Percentiles rank a stretch among this genome's conserved stretches.
These are phyloP conservation scores for Euphorbia tirucalli DNA, from an alignment of 345 rosid genomes.

Conservation along the genomic window DNA sequence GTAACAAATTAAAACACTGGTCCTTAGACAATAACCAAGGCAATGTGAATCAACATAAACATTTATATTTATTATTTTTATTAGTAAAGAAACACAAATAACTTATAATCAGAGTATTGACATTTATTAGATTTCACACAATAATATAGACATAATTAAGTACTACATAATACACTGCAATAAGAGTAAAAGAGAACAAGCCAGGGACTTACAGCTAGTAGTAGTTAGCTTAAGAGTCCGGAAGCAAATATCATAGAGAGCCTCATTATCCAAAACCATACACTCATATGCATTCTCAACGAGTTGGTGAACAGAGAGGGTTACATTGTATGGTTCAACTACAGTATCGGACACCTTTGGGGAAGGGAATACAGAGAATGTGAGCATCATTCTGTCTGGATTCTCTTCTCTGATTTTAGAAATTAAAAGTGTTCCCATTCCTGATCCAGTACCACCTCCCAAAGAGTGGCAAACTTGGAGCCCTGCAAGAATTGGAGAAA, in stretches of 20 bases:
- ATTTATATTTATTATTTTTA: too few relatives aligned
- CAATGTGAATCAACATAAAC: too few relatives aligned
- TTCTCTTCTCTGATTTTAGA: constrained; percentile 69
- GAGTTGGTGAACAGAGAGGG: constrained; percentile 73
- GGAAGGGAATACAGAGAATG: too few relatives aligned
- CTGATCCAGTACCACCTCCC: constrained; percentile 84
- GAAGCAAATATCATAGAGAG: constrained; percentile 75
- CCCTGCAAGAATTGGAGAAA: constrained; percentile 31
- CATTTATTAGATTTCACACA: too few relatives aligned
- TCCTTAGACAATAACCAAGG: too few relatives aligned
- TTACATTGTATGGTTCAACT: constrained; percentile 76
- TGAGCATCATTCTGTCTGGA: too few relatives aligned
- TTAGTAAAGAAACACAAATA: too few relatives aligned
- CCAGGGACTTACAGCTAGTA: constrained; percentile 62
- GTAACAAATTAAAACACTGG: too few relatives aligned
- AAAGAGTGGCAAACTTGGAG: constrained; percentile 79
- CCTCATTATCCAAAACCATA: constrained; percentile 80
- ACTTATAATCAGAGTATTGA: too few relatives aligned
- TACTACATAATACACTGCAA: too few relatives aligned
- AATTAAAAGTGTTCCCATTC: constrained; percentile 75
- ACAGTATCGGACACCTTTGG: too few relatives aligned
- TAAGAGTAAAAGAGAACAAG: not conserved
- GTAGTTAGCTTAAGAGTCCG: constrained; percentile 84
- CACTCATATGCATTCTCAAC: constrained; percentile 84
- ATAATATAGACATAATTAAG: too few relatives aligned